Evolutionary conservation across 176 grass and related monocot species (phyloP), one percentile per base, ranked within the genome.

Genomic region (Chrysopogon serrulatus): DNA sequence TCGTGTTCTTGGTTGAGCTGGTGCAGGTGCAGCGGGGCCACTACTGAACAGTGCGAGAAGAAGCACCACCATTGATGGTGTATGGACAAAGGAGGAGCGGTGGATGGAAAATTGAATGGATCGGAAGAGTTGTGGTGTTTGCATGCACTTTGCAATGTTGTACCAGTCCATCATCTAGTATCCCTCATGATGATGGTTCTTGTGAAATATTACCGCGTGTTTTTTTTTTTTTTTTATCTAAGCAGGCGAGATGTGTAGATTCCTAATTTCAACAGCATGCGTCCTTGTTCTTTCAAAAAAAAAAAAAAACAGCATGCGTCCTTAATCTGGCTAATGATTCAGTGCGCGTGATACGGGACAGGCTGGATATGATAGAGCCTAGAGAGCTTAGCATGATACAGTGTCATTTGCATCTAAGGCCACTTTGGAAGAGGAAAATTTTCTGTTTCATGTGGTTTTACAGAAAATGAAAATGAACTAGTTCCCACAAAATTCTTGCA

Each of bases 21-120:
- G 16, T 88, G 40, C 77, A 92, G 90, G 86, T 90, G 17, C 85
- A 65, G 54, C 81, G 80, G 68, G 35, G 28, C 16, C 84, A 87
- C 3, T 87, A 87, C 61, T 84, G 85, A 86, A 43, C 72, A 19
- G 19, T 68, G 74, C 56, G 41, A 16, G 23, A 59, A 53, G 30
- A 8, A 26, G 31, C 8, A 37, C 26, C 43, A 13, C 59, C 40
- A 44, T 28, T 44, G n/a, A n/a, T n/a, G n/a, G n/a, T n/a, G n/a
- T n/a, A n/a, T n/a, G n/a, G n/a, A n/a, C n/a, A n/a, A n/a, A n/a
- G n/a, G n/a, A 64, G 27, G 1, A 65, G 1, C 3, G 16, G 17
- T 35, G 30, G 62, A 34, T 13, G 15, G 30, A 27, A 27, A 27
- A 60, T 60, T 53, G 17, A 66, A 35, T 12, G 35, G 37, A 24